A percentile compares a stretch with the other conserved stretches of the same genome.
Conservation (phyloP, 202 grass and related monocot genomes). For the Zizania palustris region DNA sequence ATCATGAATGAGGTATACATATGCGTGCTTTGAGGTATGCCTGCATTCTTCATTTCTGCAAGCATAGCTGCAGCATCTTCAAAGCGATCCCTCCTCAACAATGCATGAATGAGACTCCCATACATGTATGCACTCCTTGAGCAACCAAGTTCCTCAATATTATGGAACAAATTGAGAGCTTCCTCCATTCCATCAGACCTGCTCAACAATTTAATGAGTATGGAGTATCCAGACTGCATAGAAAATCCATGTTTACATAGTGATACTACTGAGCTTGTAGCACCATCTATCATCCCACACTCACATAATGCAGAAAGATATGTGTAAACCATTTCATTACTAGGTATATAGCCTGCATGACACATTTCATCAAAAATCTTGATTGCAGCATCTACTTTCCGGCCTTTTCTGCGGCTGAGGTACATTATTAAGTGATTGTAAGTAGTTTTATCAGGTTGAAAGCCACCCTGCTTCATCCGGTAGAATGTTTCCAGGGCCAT, state of each 20-base stretch:
- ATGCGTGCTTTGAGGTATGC: slow-evolving; percentile 57
- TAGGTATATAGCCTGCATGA: slow-evolving; percentile 52
- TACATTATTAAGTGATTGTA: slow-evolving; percentile 77
- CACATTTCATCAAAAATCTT: slow-evolving; percentile 82
- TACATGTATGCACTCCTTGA: slow-evolving; percentile 64
- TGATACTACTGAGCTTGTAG: slow-evolving; percentile 52
- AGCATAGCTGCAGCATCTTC: slow-evolving; percentile 68
- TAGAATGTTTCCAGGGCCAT: slow-evolving; percentile 64
- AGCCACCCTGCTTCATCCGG: slow-evolving; percentile 64
- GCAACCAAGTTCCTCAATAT: slow-evolving; percentile 61
- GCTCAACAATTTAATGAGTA: slow-evolving; percentile 78
- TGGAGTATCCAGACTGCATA: slow-evolving; percentile 56
- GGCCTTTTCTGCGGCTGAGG: slow-evolving; percentile 70
- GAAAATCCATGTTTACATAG: slow-evolving; percentile 69
- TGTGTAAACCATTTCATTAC: slow-evolving; percentile 51
- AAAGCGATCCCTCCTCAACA: slow-evolving; percentile 63
- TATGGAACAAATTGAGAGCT: slow-evolving; percentile 54
- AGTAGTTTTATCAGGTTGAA: slow-evolving; percentile 61
- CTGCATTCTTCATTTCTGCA: slow-evolving; percentile 71
- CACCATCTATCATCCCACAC: slow-evolving; percentile 57
- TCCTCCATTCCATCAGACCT: slow-evolving; percentile 63
- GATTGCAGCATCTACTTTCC: slow-evolving; percentile 63
- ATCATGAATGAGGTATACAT: slow-evolving; percentile 83
- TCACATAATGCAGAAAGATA: slow-evolving; percentile 79
- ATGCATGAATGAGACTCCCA: slow-evolving; percentile 74